Evolutionary conservation across 2,329 filamentous ascomycete genomes (phyloP), one percentile per base, ranked within the genome.

Genomic region (Colletotrichum orchidophilum): DNA sequence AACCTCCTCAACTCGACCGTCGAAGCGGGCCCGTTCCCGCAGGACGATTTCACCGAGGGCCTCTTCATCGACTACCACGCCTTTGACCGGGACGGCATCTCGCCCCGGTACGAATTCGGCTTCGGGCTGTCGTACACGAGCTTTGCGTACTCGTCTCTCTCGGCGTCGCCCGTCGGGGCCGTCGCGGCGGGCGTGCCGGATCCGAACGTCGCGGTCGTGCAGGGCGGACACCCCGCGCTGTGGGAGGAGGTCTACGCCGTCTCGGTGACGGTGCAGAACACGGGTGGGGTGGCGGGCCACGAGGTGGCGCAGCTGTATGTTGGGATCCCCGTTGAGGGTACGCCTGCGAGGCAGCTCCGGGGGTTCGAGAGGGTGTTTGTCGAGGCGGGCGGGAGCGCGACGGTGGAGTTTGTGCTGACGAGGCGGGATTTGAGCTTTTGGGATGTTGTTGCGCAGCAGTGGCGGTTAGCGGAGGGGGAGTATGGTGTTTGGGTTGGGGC

Each of bases 1-100:
- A 87, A 89, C 1, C 82, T 88, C 26, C 88, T 92, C 1, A 93
- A 93, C 75, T 88, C 86, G 1, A 81, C 91, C 3, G 85, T 92
- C 0, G 57, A 57, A 21, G 77, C 26, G 12, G 88, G 89, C 72
- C 82, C 83, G 24, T 71, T 46, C 59, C 94, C 93, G 0, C 93
- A 96, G 78, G 92, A 95, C 75, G 89, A 94, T 77, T 95, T 96
- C 77, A 85, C 84, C 3, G 93, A 96, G 77, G 93, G 93, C 0
- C 82, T 95, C 0, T 93, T 93, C 77, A 89, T 95, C 75, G 94
- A 97, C 82, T 96, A 97, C 82, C 90, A 94, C 7, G 87, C 94
- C 78, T 96, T 96, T 76, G 94, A 96, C 83, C 91, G 91, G 76
- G 79, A 91, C 66, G 84, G 86, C 69, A 89, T 96, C 73, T 82